These are phyloP conservation scores for Penicillium janthinellum DNA, from an alignment of 2,329 filamentous ascomycete genomes.

Conservation along the genomic window DNA sequence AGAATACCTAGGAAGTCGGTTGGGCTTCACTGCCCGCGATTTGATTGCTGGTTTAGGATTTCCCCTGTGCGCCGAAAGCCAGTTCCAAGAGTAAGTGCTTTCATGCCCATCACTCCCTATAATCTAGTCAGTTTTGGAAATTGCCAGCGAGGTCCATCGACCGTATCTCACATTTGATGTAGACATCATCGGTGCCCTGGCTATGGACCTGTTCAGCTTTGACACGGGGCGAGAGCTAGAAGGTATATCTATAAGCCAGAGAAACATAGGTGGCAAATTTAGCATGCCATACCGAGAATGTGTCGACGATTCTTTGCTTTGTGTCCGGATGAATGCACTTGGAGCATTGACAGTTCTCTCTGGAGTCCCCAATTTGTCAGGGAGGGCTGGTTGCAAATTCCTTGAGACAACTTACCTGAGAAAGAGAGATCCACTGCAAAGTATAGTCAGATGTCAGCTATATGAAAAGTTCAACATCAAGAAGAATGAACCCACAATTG, in stretches of 20 bases:
- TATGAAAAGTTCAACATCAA: neutral
- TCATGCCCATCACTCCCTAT: conserved; percentile 70
- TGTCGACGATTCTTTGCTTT: conserved; percentile 68
- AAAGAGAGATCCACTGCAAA: conserved; percentile 22
- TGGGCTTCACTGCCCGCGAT: neutral
- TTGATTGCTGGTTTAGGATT: conserved; percentile 26
- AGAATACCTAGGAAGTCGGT: neutral
- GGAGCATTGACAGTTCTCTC: conserved; percentile 72
- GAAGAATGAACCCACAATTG: neutral
- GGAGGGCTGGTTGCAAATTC: neutral
- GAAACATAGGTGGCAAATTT: neutral
- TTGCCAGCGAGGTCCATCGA: neutral
- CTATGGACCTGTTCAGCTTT: conserved; percentile 35
- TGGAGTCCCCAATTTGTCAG: conserved; percentile 29
- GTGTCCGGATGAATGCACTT: conserved; percentile 70
- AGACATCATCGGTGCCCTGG: conserved; percentile 41
- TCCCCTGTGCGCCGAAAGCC: conserved; percentile 54
- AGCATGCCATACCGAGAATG: conserved; percentile 58
- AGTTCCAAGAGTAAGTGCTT: conserved; percentile 67
- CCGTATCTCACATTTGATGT: conserved; percentile 53
- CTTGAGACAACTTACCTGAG: conserved; percentile 19
- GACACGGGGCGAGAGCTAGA: conserved; percentile 53
- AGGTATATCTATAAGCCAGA: neutral
- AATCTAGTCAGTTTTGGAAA: conserved; percentile 13
- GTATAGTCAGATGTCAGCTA: neutral